Conservation (phyloP, 2,329 filamentous ascomycete genomes). For the Paraphaeosphaeria minitans region DNA sequence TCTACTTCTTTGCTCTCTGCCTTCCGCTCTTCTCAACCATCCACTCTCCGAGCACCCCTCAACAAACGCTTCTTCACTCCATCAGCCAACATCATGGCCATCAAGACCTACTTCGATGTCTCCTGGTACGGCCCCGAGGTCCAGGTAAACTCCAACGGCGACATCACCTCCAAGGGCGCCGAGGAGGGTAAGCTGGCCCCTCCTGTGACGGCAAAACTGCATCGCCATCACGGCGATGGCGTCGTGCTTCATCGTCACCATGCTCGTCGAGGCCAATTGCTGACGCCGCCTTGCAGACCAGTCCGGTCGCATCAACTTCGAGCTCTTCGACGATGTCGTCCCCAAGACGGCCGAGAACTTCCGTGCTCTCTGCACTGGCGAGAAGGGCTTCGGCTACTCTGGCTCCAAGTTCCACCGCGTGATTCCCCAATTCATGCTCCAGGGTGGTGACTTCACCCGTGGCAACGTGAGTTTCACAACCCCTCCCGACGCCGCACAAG, state of each 20-base stretch:
- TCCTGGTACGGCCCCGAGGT: constrained; percentile 73
- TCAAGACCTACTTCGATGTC: constrained; percentile 77
- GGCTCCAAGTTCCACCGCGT: constrained; percentile 89
- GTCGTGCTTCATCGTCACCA: constrained; percentile 16
- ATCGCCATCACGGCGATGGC: constrained; percentile 14
- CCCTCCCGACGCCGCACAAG: constrained; percentile 7
- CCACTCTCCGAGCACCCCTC: constrained; percentile 45
- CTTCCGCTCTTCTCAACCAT: constrained; percentile 37
- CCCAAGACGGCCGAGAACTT: constrained; percentile 90
- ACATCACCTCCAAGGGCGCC: constrained; percentile 50
- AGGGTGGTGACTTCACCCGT: constrained; percentile 94
- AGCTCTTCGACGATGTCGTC: constrained; percentile 82
- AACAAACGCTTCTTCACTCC: constrained; percentile 63
- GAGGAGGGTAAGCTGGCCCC: constrained; percentile 64
- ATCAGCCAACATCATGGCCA: constrained; percentile 74
- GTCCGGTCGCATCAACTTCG: constrained; percentile 82
- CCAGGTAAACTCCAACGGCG: constrained; percentile 63
- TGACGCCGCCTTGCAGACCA: constrained; percentile 61
- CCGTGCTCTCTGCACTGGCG: constrained; percentile 77
- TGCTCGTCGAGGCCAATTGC: constrained; percentile 20
- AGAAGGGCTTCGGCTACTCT: constrained; percentile 83
- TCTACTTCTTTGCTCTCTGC: constrained; percentile 39
- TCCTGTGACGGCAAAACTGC: constrained; percentile 9
- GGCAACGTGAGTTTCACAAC: constrained; percentile 71
- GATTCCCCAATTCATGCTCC: constrained; percentile 93